These are phyloP conservation scores for Euphrasia confusa DNA, from an alignment of 257 asterid genomes.

Conservation along the genomic window DNA sequence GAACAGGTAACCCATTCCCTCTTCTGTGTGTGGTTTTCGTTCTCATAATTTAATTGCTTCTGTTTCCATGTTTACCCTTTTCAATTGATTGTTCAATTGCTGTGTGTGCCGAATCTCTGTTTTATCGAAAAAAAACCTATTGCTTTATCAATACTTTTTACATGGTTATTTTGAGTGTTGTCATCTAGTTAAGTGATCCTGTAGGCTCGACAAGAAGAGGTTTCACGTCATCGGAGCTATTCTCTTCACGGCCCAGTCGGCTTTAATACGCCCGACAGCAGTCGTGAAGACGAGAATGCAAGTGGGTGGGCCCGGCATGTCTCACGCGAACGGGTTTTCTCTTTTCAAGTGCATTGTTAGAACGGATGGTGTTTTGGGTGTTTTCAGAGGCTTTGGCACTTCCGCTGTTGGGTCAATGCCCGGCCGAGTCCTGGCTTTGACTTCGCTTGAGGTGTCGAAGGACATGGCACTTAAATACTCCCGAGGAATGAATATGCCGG, in stretches of 20 bases:
- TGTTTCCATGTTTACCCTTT: no score
- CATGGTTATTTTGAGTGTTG: background rate
- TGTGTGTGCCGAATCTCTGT: background rate
- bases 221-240: constrained; percentile 86
- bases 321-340: constrained; percentile 53
- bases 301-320: constrained; percentile 63
- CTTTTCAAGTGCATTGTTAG: constrained; percentile 54
- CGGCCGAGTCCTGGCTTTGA: constrained; percentile 83
- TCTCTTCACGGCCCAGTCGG: constrained; percentile 81
- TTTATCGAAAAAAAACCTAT: background rate
- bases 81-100: background rate
- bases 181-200: constrained; percentile 7
- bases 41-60: no score
- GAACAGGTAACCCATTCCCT: constrained; percentile 48
- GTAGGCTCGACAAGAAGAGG: constrained; percentile 83
- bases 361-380: constrained; percentile 64
- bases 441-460: constrained; percentile 83
- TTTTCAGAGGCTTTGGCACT: constrained; percentile 86
- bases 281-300: constrained; percentile 94
- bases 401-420: constrained; percentile 92
- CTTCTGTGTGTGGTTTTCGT: background rate
- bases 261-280: constrained; percentile 85
- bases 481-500: constrained; percentile 54
- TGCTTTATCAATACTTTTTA: background rate
- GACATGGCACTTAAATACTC: constrained; percentile 66